Base-by-base conservation (phyloP, 2,329 filamentous ascomycete species). In the Stemphylium vesicarium region DNA sequence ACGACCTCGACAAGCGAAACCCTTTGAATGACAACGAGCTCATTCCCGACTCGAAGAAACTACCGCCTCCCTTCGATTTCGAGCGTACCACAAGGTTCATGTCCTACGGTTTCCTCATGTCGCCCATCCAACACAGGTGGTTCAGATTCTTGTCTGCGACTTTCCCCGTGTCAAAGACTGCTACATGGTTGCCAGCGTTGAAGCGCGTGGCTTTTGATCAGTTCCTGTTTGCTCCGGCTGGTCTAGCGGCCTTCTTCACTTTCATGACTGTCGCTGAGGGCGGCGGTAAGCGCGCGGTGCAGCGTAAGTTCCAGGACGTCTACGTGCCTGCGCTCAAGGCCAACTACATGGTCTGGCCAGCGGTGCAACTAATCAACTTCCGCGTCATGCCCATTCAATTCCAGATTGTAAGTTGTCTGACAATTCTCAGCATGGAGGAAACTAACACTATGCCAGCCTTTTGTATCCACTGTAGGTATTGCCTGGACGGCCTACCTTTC, bases 401-500 rank as follows among this genome's bases (percentile, higher is more conserved):
- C 76, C 95, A 99, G 77, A 89, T 99, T 77, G 93, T 97, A 79
- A 82, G 92, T 85, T 41, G 10, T 35, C 18, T 10, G 10, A 16
- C 18, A 11, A 9, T 8, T 6, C 6, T 24, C n/a, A 2, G 1
- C 6, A 10, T 16, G 9, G 32, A 31, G 35, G 9, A n/a, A 48
- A 41, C 60, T 67, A 51, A 66, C 42, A 0, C 33, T 33, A 16
- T 29, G 11, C 26, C 63, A 96, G 93, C 94, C 94, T 0, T 98
- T 99, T 73, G 94, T 97, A 8, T 97, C 94, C 13, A 96, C 91
- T 8, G 79, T 99, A 51, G 94, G 94, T 82, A 98, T 98, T 68
- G 92, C 92, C 31, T 98, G 94, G 95, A 98, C 95, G 10, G 94
- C 93, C 16, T 99, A 97, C 76, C 85, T 99, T 10, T 97, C 93